phyloP scores from a whole-genome alignment of 345 rosid species.

The Boechera stricta region DNA sequence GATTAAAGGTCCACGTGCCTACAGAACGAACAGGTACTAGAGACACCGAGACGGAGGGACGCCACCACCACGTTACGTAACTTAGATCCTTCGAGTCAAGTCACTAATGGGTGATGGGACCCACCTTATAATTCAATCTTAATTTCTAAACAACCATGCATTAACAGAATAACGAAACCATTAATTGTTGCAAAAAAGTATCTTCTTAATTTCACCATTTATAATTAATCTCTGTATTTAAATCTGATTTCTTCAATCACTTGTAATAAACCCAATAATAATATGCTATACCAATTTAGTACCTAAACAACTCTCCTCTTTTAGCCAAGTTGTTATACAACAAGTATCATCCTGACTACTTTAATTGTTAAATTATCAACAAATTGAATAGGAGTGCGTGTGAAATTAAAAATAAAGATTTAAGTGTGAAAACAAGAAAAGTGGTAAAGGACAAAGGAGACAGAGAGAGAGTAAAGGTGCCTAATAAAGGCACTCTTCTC shows the following conservation, averaged over 20 bases:
- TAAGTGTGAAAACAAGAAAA: constrained; percentile 40
- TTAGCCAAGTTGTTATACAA: constrained; percentile 29
- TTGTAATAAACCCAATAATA: background rate
- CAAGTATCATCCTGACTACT: constrained; percentile 14
- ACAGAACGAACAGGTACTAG: constrained; percentile 11
- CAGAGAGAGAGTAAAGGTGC: constrained; percentile 30
- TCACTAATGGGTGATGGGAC: constrained; percentile 2
- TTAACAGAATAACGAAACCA: constrained; percentile 25
- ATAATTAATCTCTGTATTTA: too few species aligned
- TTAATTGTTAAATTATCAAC: background rate
- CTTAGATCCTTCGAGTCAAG: constrained; percentile 24
- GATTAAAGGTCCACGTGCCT: constrained; percentile 32
- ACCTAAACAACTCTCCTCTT: background rate
- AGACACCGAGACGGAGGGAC: constrained; percentile 28
- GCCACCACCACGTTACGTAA: constrained; percentile 29
- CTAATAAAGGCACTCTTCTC: constrained; percentile 32
- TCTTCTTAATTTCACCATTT: background rate
- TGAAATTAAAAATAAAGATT: constrained; percentile 15
- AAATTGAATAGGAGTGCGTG: constrained; percentile 31
- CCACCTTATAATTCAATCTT: constrained; percentile 8
- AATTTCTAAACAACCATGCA: constrained; percentile 6
- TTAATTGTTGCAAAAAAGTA: background rate
- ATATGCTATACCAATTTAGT: background rate
- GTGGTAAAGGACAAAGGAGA: constrained; percentile 41
- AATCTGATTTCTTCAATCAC: background rate